A percentile compares a stretch with the other conserved stretches of the same genome.
Conservation (phyloP, 306 rosid genomes). For the Vigna radiata region DNA sequence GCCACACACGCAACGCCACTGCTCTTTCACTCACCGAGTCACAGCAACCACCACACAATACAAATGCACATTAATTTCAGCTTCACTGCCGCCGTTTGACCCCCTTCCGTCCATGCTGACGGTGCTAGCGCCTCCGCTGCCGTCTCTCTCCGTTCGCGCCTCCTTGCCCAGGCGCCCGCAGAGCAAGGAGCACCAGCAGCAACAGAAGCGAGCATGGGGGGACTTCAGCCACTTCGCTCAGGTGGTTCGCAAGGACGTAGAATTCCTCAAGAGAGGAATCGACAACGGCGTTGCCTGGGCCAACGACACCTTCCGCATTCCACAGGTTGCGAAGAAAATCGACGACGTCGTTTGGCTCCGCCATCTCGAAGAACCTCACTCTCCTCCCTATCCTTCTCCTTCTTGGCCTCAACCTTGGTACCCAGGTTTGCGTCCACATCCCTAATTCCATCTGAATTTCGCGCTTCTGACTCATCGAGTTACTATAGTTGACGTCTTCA, state of each 20-base stretch:
- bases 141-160: conserved; percentile 39
- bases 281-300: conserved; percentile 74
- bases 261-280: conserved; percentile 67
- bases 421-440: conserved; percentile 57
- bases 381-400: conserved; percentile 55
- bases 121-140: conserved; percentile 45
- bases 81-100: background rate
- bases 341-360: conserved; percentile 86
- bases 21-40: background rate
- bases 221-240: conserved; percentile 69
- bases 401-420: conserved; percentile 84
- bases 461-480: background rate
- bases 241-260: conserved; percentile 75
- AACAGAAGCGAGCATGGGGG: conserved; percentile 51
- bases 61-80: background rate
- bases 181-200: conserved; percentile 11
- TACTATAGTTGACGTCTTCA: background rate
- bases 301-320: conserved; percentile 65
- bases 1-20: background rate
- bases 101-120: conserved; percentile 50
- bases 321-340: conserved; percentile 60
- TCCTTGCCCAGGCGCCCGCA: conserved; percentile 27
- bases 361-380: conserved; percentile 72
- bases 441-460: background rate
- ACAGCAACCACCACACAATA: background rate